phyloP scores from a whole-genome alignment of 2,329 filamentous ascomycete species.

The Trichocomaceae sp. region DNA sequence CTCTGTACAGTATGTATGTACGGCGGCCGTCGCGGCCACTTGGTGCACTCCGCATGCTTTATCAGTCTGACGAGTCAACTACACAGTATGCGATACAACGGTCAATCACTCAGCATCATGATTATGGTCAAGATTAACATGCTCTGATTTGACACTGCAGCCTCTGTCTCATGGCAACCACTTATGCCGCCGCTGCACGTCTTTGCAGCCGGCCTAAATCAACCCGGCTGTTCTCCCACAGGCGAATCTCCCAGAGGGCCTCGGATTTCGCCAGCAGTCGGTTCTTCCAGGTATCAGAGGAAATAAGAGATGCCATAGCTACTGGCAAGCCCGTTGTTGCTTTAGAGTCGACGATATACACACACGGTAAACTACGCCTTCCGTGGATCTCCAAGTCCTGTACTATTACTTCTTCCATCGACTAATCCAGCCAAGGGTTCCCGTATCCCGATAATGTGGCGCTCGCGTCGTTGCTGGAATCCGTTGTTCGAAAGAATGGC shows the following conservation, averaged over 20 bases:
- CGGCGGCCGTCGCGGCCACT: constrained; percentile 31
- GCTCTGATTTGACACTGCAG: background rate
- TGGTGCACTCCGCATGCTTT: constrained; percentile 23
- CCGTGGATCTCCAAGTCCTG: background rate
- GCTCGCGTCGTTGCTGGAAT: constrained; percentile 72
- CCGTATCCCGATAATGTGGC: constrained; percentile 67
- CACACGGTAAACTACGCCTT: constrained; percentile 58
- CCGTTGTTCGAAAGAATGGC: constrained; percentile 71
- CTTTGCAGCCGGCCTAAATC: constrained; percentile 3
- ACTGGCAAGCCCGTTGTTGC: constrained; percentile 78
- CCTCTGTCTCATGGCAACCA: background rate
- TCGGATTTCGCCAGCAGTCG: constrained; percentile 32
- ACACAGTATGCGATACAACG: too few relatives aligned
- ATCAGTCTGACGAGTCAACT: too few relatives aligned
- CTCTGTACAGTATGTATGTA: constrained; percentile 17
- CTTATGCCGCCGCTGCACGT: constrained; percentile 1
- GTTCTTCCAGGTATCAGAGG: constrained; percentile 68
- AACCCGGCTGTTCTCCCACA: background rate
- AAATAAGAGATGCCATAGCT: constrained; percentile 70
- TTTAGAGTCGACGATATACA: constrained; percentile 94
- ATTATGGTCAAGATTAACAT: background rate
- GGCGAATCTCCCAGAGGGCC: constrained; percentile 18
- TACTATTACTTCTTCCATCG: background rate
- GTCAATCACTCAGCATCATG: background rate
- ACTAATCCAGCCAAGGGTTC: constrained; percentile 46